These are phyloP conservation scores for Curvularia sp. DNA, from an alignment of 2,329 filamentous ascomycete genomes.

Conservation along the genomic window DNA sequence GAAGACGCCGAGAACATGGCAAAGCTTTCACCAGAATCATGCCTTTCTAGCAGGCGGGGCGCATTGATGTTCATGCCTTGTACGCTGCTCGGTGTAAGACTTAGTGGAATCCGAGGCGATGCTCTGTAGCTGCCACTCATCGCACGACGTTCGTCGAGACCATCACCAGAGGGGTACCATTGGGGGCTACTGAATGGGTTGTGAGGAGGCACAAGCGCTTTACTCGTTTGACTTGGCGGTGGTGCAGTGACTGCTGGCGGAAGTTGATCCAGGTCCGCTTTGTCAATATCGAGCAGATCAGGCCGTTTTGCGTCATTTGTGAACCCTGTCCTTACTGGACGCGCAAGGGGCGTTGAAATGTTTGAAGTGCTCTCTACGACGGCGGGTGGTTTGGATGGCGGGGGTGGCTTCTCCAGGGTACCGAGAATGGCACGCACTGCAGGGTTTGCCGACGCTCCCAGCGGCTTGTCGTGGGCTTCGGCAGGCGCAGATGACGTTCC, in stretches of 20 bases:
- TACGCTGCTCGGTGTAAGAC: constrained; percentile 54
- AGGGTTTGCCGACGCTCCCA: constrained; percentile 34
- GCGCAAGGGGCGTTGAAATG: constrained; percentile 62
- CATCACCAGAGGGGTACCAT: constrained; percentile 45
- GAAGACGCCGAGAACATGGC: constrained; percentile 69
- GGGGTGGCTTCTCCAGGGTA: constrained; percentile 42
- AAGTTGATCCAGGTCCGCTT: constrained; percentile 46
- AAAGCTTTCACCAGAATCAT: constrained; percentile 68
- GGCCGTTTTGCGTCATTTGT: constrained; percentile 15
- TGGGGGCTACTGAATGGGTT: constrained; percentile 38
- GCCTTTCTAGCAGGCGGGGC: constrained; percentile 53
- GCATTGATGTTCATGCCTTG: constrained; percentile 45
- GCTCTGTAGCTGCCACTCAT: constrained; percentile 56
- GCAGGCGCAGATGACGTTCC: constrained; percentile 25
- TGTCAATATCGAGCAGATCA: constrained; percentile 47
- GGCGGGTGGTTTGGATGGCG: constrained; percentile 39
- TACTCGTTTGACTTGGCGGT: constrained; percentile 19
- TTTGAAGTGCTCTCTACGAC: constrained; percentile 60
- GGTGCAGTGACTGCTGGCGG: constrained; percentile 46
- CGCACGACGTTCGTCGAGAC: constrained; percentile 49
- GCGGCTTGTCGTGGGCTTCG: constrained; percentile 33
- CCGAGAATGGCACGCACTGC: constrained; percentile 44
- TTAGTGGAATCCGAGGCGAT: constrained; percentile 58
- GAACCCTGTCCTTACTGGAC: constrained; percentile 45
- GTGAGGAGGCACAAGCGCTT: constrained; percentile 20